A percentile compares a stretch with the other conserved stretches of the same genome.
These are phyloP conservation scores for Diversispora eburnea DNA, from an alignment of 192 early-diverging fungal genomes.

Conservation along the genomic window DNA sequence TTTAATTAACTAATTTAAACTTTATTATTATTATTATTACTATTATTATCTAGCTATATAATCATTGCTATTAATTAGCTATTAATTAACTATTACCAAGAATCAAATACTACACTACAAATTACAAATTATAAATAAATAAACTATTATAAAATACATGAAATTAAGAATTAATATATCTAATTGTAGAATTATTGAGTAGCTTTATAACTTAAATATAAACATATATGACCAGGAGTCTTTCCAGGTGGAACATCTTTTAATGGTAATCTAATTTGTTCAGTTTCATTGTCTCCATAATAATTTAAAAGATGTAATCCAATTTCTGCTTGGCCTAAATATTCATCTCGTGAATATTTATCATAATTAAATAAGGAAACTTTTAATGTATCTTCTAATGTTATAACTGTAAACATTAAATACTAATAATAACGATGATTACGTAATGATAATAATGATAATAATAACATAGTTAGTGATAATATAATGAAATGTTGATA, in stretches of 20 bases:
- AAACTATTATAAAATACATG: too few relatives aligned
- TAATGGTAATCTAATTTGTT: conserved; percentile 1
- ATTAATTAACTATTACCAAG: too few relatives aligned
- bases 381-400: conserved; percentile 27
- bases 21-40: too few relatives aligned
- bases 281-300: conserved; percentile 19
- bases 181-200: background rate
- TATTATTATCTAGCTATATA: too few relatives aligned
- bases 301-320: background rate
- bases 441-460: background rate
- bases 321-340: conserved; percentile 24
- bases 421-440: background rate
- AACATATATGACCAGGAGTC: background rate
- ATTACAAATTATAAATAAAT: too few relatives aligned
- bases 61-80: too few relatives aligned
- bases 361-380: conserved; percentile 21
- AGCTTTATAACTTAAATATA: conserved; percentile 23
- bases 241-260: conserved; percentile 16
- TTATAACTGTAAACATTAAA: conserved; percentile 23
- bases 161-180: too few relatives aligned
- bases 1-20: too few relatives aligned
- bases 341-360: conserved; percentile 24
- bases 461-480: conserved; percentile 4
- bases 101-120: too few relatives aligned
- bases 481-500: background rate